Conservation (phyloP, 2,329 filamentous ascomycete genomes). For the Alternaria sp. region DNA sequence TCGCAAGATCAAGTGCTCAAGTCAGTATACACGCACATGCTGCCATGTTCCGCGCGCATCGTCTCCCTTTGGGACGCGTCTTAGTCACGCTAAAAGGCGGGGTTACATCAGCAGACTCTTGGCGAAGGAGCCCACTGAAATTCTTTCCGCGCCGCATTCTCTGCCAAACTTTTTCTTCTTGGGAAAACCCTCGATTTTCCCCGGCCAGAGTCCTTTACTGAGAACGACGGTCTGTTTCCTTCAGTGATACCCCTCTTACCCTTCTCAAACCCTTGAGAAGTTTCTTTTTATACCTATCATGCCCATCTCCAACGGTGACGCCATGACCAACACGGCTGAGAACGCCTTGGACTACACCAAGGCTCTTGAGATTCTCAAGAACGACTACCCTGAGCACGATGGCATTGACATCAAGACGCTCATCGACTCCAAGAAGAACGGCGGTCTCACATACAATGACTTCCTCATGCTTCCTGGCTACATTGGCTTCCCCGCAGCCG, state of each 20-base stretch:
- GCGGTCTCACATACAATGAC: constrained; percentile 98
- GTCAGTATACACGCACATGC: background rate
- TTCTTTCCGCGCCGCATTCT: constrained; percentile 29
- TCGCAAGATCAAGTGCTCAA: background rate
- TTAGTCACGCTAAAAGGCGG: constrained; percentile 27
- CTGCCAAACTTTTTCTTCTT: constrained; percentile 49
- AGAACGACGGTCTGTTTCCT: constrained; percentile 48
- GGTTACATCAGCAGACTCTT: constrained; percentile 24
- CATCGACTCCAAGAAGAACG: constrained; percentile 89
- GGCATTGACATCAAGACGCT: constrained; percentile 87
- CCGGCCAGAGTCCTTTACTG: constrained; percentile 58
- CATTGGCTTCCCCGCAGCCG: constrained; percentile 95
- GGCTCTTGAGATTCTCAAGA: constrained; percentile 80
- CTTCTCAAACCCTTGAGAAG: constrained; percentile 46
- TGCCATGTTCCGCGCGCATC: background rate
- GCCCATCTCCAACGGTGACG: constrained; percentile 74
- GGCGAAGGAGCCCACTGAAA: constrained; percentile 31
- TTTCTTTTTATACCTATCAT: constrained; percentile 60
- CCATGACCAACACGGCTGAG: constrained; percentile 58
- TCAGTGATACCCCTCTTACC: constrained; percentile 23
- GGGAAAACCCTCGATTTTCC: constrained; percentile 62
- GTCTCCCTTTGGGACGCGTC: constrained; percentile 12
- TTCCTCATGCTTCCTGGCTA: constrained; percentile 96
- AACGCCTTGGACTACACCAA: constrained; percentile 75
- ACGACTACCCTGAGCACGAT: constrained; percentile 79